Base-by-base conservation (phyloP, 805 yeast genomes). In the Zygotorulaspora florentina region DNA sequence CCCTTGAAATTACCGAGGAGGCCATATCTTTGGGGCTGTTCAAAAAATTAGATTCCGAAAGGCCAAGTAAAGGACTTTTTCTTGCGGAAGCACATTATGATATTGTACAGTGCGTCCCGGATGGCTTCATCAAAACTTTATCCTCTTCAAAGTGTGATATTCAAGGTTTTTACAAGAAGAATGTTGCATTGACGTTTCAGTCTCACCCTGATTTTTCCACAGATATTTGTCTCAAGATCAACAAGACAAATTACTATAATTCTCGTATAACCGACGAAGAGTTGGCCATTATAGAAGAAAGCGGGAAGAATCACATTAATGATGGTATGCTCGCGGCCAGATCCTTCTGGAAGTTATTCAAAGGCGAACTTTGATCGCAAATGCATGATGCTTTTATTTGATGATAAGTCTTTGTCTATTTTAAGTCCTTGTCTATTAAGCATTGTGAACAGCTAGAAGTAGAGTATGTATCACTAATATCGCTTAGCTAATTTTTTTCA, bases 181-280 rank as follows among this genome's bases (percentile, higher is more conserved):
- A 70, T 17, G 70, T 73, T 37, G 45, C 85, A 7, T 64, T 89
- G 18, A 79, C 95, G 0, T 76, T 88, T 53, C 97, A 89, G 65
- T 96, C 96, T 0, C 97, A 89, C 58, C 96, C 96, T 0, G 96
- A 89, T 61, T 89, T 86, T 57, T 58, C 67, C 16, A 67, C 68
- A 0, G 71, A 64, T 2, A 58, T 61, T 16, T 44, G 48, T 29
- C 56, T 59, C 3, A 26, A 30, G 10, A 20, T 39, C 23, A 40
- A 40, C 12, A 39, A 26, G 13, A 13, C 33, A 4, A 29, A 29
- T 29, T 29, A 29, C 15, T 13, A 12, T 9, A 29, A 29, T 12
- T 4, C 15, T 13, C 15, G n/a, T 4, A 13, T 29, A 20, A 30
- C 31, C 18, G 39, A 13, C 17, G 16, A 3, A 25, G 10, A 11